Base-by-base conservation (phyloP, 2,329 filamentous ascomycete species). In the Hymenoscyphus scutula region DNA sequence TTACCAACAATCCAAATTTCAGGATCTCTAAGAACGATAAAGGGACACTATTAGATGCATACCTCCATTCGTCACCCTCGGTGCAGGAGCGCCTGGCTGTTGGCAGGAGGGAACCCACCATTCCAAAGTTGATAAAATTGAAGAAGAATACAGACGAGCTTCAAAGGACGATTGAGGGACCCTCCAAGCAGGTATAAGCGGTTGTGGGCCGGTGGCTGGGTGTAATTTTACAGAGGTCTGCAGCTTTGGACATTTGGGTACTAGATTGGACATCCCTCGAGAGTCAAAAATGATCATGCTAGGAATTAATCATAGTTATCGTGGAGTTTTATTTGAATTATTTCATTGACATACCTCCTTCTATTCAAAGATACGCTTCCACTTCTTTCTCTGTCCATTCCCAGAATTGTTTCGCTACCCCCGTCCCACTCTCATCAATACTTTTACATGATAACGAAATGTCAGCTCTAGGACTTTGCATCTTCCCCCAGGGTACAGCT, bases 401-500 rank as follows among this genome's bases (percentile, higher is more conserved):
- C 78, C 78, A 81, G 61, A 81, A 79, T 56, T 74, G 71, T 53
- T 72, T 65, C 2, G 74, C 76, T 45, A 75, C 71, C 0, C 75
- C 77, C 3, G 72, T 76, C 1, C 78, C 76, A 19, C 76, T 76
- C 55, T 78, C 75, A 19, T 70, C 71, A 55, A 72, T 65, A 3
- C 69, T 62, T 62, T 72, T 76, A 1, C 71, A 71, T 13, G 68
- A 74, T 2, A 71, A 65, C 3, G 69, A 69, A 13, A 78, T 41
- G 63, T 78, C 77, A 38, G 67, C 64, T 13, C 75, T 69, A 19
- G 77, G 72, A 19, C 71, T 61, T 53, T 60, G 62, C 62, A 75
- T 68, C 32, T 75, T 71, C 65, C 81, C 81, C 78, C 80, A 84
- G 1, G 81, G 58, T 53, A 59, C 48, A 37, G 81, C 57, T 80